Conservation (phyloP, 768 basidiomycete species). For the Russula foetens region DNA sequence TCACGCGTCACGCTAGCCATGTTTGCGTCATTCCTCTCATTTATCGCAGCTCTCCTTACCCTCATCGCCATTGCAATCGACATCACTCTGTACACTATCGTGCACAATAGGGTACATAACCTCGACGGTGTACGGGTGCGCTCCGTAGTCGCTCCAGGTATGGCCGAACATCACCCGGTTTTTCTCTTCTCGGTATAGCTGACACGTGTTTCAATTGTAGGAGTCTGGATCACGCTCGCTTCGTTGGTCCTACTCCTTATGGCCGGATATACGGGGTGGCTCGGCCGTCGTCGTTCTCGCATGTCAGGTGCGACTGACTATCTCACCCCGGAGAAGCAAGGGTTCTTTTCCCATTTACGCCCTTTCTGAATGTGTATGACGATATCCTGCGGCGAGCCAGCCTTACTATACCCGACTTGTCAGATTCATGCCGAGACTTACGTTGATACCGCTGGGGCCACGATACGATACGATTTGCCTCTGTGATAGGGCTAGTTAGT, state of each 20-base stretch:
- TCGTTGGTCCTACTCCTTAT: conserved; percentile 16
- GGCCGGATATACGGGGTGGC: conserved; percentile 1
- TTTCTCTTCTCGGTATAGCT: background rate
- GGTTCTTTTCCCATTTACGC: background rate
- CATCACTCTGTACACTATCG: conserved; percentile 59
- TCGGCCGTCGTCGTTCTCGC: conserved; percentile 17
- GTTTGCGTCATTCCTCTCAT: conserved; percentile 42
- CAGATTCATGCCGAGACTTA: background rate
- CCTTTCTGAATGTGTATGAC: background rate
- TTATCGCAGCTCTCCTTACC: conserved; percentile 60
- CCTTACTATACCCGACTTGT: background rate
- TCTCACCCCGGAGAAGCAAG: conserved; percentile 1
- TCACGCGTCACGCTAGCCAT: conserved; percentile 41
- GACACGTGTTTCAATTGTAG: background rate
- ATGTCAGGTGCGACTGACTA: conserved; percentile 10
- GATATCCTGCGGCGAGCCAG: background rate
- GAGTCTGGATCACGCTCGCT: conserved; percentile 17
- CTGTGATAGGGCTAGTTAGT: background rate
- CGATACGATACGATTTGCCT: background rate
- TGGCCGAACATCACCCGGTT: conserved; percentile 16
- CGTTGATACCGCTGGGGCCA: background rate
- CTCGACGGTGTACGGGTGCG: conserved; percentile 36
- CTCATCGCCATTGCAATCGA: conserved; percentile 72
- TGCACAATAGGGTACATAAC: conserved; percentile 48
- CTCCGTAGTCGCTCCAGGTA: conserved; percentile 60